phyloP scores from a whole-genome alignment of 495 filamentous ascomycete species.

The Penicillium fimorum region DNA sequence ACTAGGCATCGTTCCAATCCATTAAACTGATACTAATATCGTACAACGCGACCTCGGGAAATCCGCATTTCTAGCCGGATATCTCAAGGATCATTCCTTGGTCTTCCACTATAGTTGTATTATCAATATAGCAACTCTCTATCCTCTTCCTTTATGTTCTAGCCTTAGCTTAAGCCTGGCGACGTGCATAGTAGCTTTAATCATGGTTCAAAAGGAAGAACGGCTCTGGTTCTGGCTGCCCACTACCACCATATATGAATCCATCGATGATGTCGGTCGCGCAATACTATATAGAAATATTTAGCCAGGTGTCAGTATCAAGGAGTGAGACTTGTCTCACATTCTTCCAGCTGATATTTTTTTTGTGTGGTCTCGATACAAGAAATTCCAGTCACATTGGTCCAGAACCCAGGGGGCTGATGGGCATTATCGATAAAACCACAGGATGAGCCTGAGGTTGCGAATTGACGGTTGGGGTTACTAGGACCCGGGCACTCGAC shows the following conservation, averaged over 20 bases:
- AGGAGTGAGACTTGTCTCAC: constrained; percentile 12
- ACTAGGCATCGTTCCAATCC: background rate
- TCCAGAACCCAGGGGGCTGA: constrained; percentile 35
- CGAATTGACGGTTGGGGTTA: too few species aligned
- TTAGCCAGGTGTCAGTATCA: background rate
- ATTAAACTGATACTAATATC: background rate
- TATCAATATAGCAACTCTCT: background rate
- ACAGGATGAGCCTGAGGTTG: constrained; percentile 37
- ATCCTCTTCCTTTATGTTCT: background rate
- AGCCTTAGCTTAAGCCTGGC: background rate
- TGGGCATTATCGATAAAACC: constrained; percentile 34
- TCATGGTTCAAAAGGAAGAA: constrained; percentile 38
- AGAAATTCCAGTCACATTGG: constrained; percentile 38
- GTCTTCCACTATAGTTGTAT: background rate
- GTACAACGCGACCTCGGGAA: background rate
- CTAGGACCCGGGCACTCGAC: too few species aligned
- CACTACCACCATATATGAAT: constrained; percentile 33
- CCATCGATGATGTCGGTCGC: constrained; percentile 43
- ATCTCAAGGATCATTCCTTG: background rate
- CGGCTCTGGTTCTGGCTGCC: constrained; percentile 30
- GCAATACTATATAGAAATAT: constrained; percentile 31
- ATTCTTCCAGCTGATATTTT: constrained; percentile 39
- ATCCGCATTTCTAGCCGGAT: background rate
- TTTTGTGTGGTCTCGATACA: constrained; percentile 33
- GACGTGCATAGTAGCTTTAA: constrained; percentile 29